Conservation (phyloP, 257 asterid species). For the Nicotiana tomentosiformis region DNA sequence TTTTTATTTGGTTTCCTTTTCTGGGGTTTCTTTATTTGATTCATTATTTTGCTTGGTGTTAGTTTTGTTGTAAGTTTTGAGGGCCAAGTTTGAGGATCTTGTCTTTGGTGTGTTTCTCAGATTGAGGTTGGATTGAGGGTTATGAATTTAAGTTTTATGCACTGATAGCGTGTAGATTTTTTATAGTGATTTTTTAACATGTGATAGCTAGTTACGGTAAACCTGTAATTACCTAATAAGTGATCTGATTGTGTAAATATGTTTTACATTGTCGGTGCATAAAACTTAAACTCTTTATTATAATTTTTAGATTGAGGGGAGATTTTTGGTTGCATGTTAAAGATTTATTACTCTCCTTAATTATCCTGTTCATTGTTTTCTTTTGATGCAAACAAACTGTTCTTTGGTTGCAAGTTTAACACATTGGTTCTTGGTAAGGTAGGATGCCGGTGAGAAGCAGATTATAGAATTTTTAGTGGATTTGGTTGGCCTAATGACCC, state of each 20-base stretch:
- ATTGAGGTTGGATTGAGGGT: too few species aligned
- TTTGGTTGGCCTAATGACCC: not conserved
- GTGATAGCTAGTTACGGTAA: too few species aligned
- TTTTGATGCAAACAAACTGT: not conserved
- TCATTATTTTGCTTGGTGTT: not conserved
- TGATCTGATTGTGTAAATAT: too few species aligned
- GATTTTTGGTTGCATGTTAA: not conserved
- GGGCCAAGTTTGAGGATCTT: not conserved
- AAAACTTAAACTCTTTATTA: not conserved
- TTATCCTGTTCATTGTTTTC: not conserved
- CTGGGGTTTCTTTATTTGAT: not conserved
- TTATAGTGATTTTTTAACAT: too few species aligned
- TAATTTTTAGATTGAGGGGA: not conserved
- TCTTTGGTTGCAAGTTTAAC: not conserved
- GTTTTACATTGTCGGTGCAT: too few species aligned
- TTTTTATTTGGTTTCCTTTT: not conserved
- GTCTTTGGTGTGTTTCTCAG: not conserved
- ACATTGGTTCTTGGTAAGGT: not conserved
- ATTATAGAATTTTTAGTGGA: not conserved
- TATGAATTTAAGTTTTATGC: too few species aligned
- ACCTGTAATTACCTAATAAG: too few species aligned
- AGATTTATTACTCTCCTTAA: not conserved
- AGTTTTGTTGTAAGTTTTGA: not conserved
- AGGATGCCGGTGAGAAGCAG: too few species aligned
- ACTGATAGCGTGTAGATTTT: too few species aligned